Conservation (phyloP, 208 protist genomes). For the Acanthamoeba healyi region DNA sequence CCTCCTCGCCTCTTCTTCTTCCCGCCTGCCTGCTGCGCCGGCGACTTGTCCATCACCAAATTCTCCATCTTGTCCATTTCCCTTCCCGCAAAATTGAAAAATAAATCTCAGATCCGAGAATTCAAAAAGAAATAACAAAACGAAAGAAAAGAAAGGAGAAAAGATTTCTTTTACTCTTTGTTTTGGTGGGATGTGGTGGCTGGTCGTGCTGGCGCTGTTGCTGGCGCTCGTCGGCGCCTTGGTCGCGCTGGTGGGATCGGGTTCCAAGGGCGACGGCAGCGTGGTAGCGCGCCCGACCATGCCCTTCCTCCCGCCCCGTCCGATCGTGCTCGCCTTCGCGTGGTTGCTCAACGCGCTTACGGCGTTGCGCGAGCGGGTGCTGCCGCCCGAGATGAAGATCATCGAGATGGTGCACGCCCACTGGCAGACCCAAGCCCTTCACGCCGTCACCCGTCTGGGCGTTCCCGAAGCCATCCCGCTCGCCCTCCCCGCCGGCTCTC, state of each 20-base stretch:
- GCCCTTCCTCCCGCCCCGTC: background rate
- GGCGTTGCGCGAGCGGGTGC: constrained; percentile 1
- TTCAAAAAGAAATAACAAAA: background rate
- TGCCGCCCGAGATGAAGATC: constrained; percentile 65
- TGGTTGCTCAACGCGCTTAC: constrained; percentile 23
- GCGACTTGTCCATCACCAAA: background rate
- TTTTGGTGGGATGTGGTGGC: background rate
- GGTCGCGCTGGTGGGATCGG: background rate
- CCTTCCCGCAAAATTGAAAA: background rate
- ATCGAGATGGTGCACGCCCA: constrained; percentile 41
- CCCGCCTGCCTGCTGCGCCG: background rate
- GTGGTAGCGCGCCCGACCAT: background rate
- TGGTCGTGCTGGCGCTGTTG: background rate
- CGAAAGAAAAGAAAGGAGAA: no score
- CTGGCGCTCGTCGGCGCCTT: background rate
- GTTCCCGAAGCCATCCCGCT: constrained; percentile 70
- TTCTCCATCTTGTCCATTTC: background rate
- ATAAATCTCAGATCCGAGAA: background rate
- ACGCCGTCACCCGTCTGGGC: background rate
- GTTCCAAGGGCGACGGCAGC: background rate
- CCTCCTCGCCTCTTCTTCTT: no score
- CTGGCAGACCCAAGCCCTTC: constrained; percentile 53
- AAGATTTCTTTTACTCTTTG: background rate
- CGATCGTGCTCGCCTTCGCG: background rate
- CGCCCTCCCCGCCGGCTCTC: background rate